A percentile compares a stretch with the other conserved stretches of the same genome.
Conservation (phyloP, 2,329 filamentous ascomycete genomes). For the Phaeosphaeriaceae sp. region DNA sequence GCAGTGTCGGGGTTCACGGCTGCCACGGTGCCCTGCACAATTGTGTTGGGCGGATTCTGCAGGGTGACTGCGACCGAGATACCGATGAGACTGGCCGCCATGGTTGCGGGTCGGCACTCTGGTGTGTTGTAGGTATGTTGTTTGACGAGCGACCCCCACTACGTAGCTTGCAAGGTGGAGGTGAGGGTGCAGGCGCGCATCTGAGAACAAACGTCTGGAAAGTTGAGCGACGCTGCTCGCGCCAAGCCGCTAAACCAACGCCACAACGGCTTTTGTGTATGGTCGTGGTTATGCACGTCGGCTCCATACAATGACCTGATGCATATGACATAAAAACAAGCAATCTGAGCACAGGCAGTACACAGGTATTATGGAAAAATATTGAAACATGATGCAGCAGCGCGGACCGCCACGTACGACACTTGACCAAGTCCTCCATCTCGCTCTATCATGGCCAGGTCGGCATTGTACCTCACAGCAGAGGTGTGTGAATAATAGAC, state of each 20-base stretch:
- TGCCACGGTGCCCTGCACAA: conserved; percentile 74
- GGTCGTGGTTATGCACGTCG: neutral
- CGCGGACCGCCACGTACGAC: too few species aligned
- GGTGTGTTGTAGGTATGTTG: neutral
- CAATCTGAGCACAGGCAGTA: too few species aligned
- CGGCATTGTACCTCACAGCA: too few species aligned
- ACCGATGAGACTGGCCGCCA: conserved; percentile 75
- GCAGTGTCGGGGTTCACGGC: conserved; percentile 69
- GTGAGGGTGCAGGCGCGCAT: conserved; percentile 10
- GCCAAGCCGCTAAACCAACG: conserved; percentile 7
- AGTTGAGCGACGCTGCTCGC: conserved; percentile 1
- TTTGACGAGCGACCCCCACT: conserved; percentile 9
- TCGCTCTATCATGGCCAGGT: too few species aligned
- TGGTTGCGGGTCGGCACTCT: conserved; percentile 38
- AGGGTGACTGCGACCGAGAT: conserved; percentile 78
- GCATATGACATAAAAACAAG: neutral
- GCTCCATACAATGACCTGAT: conserved; percentile 1
- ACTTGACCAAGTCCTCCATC: too few species aligned
- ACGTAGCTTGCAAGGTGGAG: conserved; percentile 4
- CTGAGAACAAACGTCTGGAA: conserved; percentile 2
- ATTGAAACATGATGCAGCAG: too few species aligned
- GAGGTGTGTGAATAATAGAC: too few species aligned
- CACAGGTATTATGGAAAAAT: too few species aligned
- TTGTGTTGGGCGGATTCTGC: conserved; percentile 67
- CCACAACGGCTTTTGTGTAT: neutral